These are phyloP conservation scores for Hymenoscyphus infarciens DNA, from an alignment of 2,329 filamentous ascomycete genomes.

Conservation along the genomic window DNA sequence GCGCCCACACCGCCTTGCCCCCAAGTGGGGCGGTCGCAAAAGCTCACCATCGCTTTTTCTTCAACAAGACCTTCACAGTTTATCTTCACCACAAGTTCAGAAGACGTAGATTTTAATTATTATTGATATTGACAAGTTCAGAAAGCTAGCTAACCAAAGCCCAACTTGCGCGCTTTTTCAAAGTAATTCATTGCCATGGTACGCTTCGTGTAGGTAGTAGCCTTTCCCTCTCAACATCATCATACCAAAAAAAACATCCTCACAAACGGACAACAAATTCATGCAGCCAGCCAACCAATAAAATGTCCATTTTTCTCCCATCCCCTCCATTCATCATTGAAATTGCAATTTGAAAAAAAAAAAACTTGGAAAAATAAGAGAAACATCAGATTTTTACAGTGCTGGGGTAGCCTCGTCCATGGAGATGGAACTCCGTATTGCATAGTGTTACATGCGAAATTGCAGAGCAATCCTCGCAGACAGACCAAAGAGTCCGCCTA, in stretches of 20 bases:
- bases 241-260: conserved; percentile 17
- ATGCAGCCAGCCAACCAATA: conserved; percentile 15
- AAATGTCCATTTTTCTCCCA: conserved; percentile 17
- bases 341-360: conserved; percentile 29
- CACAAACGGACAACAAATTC: conserved; percentile 2
- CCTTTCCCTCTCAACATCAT: conserved; percentile 16
- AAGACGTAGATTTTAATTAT: neutral
- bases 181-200: conserved; percentile 26
- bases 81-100: neutral
- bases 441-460: conserved; percentile 34
- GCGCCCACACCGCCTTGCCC: neutral
- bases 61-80: neutral
- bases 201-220: conserved; percentile 19
- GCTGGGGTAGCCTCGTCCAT: conserved; percentile 18
- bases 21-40: neutral
- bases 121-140: conserved; percentile 3
- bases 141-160: conserved; percentile 8
- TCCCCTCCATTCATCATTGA: conserved; percentile 6
- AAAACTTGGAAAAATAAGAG: conserved; percentile 31
- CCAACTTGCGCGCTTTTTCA: neutral
- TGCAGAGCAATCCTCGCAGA: conserved; percentile 21
- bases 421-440: conserved; percentile 25
- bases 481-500: conserved; percentile 11
- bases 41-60: neutral
- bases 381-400: neutral